These are phyloP conservation scores for Pseudognaphalium luteoalbum DNA, from an alignment of 129 eudicot genomes.

Conservation along the genomic window DNA sequence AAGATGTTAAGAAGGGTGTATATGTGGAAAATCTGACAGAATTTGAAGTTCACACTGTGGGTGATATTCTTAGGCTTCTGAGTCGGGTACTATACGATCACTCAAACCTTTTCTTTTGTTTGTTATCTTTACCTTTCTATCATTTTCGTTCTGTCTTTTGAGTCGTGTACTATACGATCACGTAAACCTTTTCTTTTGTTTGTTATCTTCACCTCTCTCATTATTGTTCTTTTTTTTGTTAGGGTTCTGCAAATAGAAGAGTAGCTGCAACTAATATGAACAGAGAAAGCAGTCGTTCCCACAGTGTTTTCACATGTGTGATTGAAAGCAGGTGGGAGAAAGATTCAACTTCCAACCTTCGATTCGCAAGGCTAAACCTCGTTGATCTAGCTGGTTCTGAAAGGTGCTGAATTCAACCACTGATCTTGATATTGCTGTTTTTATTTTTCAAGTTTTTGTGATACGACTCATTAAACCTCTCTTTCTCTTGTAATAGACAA, in stretches of 20 bases:
- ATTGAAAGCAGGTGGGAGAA: slow-evolving; percentile 95
- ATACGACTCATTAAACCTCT: slow-evolving; percentile 8
- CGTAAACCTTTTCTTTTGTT: background rate
- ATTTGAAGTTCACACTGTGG: slow-evolving; percentile 86
- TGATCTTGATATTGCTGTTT: background rate
- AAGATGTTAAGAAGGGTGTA: slow-evolving; percentile 84
- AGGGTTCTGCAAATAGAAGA: slow-evolving; percentile 91
- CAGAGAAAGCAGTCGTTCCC: slow-evolving; percentile 98
- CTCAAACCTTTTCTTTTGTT: background rate
- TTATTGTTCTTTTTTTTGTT: slow-evolving; percentile 13
- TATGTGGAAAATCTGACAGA: slow-evolving; percentile 97
- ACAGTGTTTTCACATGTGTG: slow-evolving; percentile 92
- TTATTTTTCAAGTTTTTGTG: background rate
- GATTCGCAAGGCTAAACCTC: slow-evolving; percentile 89
- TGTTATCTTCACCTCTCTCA: slow-evolving; percentile 6
- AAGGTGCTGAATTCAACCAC: slow-evolving; percentile 47
- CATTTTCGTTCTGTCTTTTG: slow-evolving; percentile 5
- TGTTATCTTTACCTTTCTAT: slow-evolving; percentile 15
- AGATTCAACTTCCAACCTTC: slow-evolving; percentile 73
- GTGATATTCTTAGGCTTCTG: slow-evolving; percentile 79
- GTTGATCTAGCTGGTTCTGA: slow-evolving; percentile 99
- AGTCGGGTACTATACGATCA: slow-evolving; percentile 55
- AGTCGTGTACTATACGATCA: slow-evolving; percentile 54
- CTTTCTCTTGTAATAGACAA: slow-evolving; percentile 52
- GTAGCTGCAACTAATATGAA: slow-evolving; percentile 99